These are phyloP conservation scores for Yamadazyma blattariae DNA, from an alignment of 1,139 yeast genomes.

Conservation along the genomic window DNA sequence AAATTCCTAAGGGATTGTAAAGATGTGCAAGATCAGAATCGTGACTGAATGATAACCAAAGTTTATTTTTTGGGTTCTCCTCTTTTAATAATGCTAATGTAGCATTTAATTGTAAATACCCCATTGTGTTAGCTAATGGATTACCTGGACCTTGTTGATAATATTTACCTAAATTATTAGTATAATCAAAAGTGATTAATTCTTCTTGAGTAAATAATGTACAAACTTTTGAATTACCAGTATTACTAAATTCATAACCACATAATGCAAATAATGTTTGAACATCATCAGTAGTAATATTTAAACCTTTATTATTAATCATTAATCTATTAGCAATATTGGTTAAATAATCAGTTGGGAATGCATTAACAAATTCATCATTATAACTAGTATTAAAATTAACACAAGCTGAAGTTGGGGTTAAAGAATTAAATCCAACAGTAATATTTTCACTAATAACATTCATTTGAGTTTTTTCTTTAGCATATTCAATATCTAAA, in stretches of 20 bases:
- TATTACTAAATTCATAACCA: slow-evolving; percentile 53
- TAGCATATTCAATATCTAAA: slow-evolving; percentile 26
- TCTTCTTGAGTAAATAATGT: slow-evolving; percentile 51
- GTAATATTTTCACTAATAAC: slow-evolving; percentile 24
- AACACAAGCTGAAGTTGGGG: slow-evolving; percentile 25
- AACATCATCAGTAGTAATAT: slow-evolving; percentile 42
- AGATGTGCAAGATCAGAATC: slow-evolving; percentile 54
- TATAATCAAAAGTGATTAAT: slow-evolving; percentile 40
- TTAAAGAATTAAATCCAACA: slow-evolving; percentile 35
- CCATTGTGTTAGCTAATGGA: slow-evolving; percentile 38
- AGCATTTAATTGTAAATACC: slow-evolving; percentile 49
- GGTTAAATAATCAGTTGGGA: slow-evolving; percentile 23
- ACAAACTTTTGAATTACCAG: slow-evolving; percentile 48
- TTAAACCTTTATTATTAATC: slow-evolving; percentile 29
- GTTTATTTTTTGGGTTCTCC: slow-evolving; percentile 20
- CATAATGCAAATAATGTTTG: slow-evolving; percentile 40
- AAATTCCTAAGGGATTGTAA: slow-evolving; percentile 50
- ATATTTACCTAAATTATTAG: slow-evolving; percentile 40
- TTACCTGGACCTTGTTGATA: slow-evolving; percentile 52
- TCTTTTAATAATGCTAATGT: slow-evolving; percentile 41
- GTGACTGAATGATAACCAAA: slow-evolving; percentile 54
- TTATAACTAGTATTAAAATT: slow-evolving; percentile 5
- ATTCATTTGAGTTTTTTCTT: slow-evolving; percentile 19
- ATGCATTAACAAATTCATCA: slow-evolving; percentile 6
- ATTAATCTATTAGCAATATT: slow-evolving; percentile 37